Base-by-base conservation (phyloP, 2,329 filamentous ascomycete species). In the Lecanosticta acicola region DNA sequence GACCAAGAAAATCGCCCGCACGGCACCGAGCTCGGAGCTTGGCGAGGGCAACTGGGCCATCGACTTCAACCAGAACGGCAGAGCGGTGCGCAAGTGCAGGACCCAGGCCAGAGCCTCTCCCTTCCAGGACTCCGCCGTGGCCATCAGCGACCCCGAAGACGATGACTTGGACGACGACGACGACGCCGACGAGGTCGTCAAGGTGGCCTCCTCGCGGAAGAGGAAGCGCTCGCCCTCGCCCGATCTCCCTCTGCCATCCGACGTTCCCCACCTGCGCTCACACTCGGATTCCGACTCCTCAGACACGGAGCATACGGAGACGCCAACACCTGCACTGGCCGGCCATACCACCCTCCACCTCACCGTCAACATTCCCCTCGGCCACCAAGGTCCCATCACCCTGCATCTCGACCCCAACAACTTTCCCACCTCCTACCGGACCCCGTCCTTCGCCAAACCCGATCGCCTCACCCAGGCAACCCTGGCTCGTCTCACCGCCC, bases 301-400 rank as follows among this genome's bases (percentile, higher is more conserved):
- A 20, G 38, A 39, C 13, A 5, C 32, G 17, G 29, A 45, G 37
- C 26, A 26, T 10, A 32, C 40, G 26, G 33, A 34, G 5, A 33
- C 45, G 5, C 41, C 38, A 9, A 20, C 39, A 39, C 24, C 42
- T 19, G 39, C 34, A 36, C 20, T 41, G 8, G 19, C 43, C 11
- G 41, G 41, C 14, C 48, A 51, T 18, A 50, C 49, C 9, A 55
- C 67, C 0, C 55, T 72, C 32, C 62, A 65, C 21, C 55, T 74
- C 19, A 71, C 68, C n/a, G 65, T 75, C 61, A 70, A 73, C 48
- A 62, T 74, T 4, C 70, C 70, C 7, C 53, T 64, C 2, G 70
- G 70, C 9, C 71, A 70, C 51, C 60, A 67, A 55, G 71, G 71
- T n/a, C 71, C 70, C 3, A 59, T 73, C 37, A 59, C 68, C 17